Evolutionary conservation across 2,329 filamentous ascomycete genomes (phyloP).

Genomic region (Mycogone perniciosa): DNA sequence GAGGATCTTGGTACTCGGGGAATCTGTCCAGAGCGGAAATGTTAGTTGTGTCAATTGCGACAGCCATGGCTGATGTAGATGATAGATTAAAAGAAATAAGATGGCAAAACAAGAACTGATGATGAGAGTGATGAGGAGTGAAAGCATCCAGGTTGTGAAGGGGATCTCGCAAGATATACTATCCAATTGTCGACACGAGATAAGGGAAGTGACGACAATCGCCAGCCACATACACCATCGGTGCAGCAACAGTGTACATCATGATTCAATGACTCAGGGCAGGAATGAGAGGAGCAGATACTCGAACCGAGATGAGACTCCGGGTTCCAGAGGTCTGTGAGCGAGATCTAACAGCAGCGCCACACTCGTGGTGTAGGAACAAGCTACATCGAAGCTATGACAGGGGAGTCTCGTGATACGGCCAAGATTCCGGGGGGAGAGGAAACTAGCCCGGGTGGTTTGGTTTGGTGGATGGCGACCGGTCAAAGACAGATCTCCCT

Average conservation of each 20-base stretch:
- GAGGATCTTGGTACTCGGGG: conserved; percentile 38
- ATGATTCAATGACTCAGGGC: too few species aligned
- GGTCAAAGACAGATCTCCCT: conserved; percentile 1
- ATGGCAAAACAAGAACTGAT: neutral
- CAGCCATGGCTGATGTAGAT: neutral
- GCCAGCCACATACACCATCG: too few species aligned
- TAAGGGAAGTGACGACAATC: too few species aligned
- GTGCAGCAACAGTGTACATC: too few species aligned
- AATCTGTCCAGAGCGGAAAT: conserved; percentile 35
- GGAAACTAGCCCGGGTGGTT: conserved; percentile 1
- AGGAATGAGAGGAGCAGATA: neutral
- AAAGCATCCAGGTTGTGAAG: neutral
- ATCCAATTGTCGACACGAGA: too few species aligned
- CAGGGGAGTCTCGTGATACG: neutral
- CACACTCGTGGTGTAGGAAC: conserved; percentile 9
- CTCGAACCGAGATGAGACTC: neutral
- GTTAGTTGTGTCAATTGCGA: conserved; percentile 28
- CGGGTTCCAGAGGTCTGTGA: neutral
- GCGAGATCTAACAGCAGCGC: conserved; percentile 8
- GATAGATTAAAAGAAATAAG: neutral
- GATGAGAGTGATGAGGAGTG: neutral
- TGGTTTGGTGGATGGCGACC: neutral
- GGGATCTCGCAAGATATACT: too few species aligned
- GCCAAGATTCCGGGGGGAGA: conserved; percentile 2
- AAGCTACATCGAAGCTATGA: too few species aligned